These are phyloP conservation scores for Naegleria lovaniensis DNA, from an alignment of 208 protist genomes.

Conservation along the genomic window DNA sequence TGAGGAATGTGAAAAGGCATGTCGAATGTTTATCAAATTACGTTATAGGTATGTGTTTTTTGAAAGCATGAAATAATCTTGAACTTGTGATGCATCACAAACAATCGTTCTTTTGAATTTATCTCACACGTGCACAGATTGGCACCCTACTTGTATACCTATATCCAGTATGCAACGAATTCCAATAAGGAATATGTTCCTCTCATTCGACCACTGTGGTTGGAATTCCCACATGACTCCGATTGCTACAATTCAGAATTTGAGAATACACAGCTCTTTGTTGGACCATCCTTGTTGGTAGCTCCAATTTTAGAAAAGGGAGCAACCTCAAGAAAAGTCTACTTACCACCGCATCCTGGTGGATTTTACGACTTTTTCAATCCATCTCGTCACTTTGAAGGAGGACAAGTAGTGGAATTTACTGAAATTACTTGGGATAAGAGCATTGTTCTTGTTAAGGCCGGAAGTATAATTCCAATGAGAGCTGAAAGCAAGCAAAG, in stretches of 20 bases:
- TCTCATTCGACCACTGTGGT: constrained; percentile 58
- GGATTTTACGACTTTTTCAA: constrained; percentile 59
- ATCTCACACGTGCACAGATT: constrained; percentile 37
- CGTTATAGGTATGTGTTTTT: constrained; percentile 39
- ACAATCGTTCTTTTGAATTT: no score
- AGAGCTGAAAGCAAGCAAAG: not conserved
- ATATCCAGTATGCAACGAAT: constrained; percentile 36
- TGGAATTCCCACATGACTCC: constrained; percentile 56
- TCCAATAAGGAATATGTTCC: constrained; percentile 27
- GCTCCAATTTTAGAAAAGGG: constrained; percentile 47
- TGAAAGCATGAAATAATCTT: no score
- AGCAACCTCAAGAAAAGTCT: constrained; percentile 40
- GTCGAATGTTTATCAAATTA: constrained; percentile 33
- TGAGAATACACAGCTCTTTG: constrained; percentile 56
- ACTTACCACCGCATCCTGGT: constrained; percentile 48
- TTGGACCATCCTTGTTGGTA: constrained; percentile 50
- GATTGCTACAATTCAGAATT: not conserved
- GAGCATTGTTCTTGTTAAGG: constrained; percentile 52
- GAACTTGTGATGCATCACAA: no score
- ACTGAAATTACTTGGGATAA: not conserved
- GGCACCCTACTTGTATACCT: constrained; percentile 65
- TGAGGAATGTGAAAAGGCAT: constrained; percentile 32
- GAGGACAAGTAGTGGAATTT: not conserved
- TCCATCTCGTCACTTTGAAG: not conserved
- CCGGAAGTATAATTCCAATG: constrained; percentile 51